Evolutionary conservation across 768 basidiomycete species (phyloP).

Genomic region (Lepiota subincarnata): DNA sequence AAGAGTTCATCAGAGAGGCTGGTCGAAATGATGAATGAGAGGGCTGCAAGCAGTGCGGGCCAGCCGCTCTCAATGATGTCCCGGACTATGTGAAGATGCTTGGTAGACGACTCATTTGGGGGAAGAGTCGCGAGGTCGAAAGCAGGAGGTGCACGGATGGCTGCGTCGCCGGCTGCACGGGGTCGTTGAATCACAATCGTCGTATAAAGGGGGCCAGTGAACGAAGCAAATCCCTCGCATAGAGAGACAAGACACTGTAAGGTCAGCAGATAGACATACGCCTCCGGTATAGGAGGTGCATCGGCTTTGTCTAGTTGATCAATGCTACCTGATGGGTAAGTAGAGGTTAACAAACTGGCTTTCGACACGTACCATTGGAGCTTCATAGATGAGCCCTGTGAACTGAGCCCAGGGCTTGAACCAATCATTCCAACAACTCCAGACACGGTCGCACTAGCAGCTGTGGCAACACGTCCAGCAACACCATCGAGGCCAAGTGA

Average conservation of each 20-base stretch:
- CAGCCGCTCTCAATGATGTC: constrained; percentile 85
- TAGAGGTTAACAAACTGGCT: constrained; percentile 3
- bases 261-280: constrained; percentile 89
- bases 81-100: constrained; percentile 59
- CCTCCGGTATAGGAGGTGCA: constrained; percentile 87
- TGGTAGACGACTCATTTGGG: constrained; percentile 42
- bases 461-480: constrained; percentile 83
- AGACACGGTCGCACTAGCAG: constrained; percentile 78
- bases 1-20: constrained; percentile 92
- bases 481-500: constrained; percentile 59
- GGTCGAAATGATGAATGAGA: constrained; percentile 86
- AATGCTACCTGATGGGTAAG: constrained; percentile 51
- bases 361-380: constrained; percentile 68
- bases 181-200: constrained; percentile 64
- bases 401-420: constrained; percentile 60
- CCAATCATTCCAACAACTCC: constrained; percentile 87
- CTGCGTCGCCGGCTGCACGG: constrained; percentile 55
- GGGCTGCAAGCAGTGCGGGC: constrained; percentile 88
- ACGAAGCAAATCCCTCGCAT: constrained; percentile 79
- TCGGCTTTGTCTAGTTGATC: constrained; percentile 98
- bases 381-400: constrained; percentile 78
- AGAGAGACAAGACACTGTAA: constrained; percentile 85
- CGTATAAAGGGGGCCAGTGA: constrained; percentile 72
- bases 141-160: constrained; percentile 68
- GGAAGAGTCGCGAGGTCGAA: constrained; percentile 59